Evolutionary conservation across 441 rosid species (phyloP), one percentile per base, ranked within the genome.

Genomic region (Aquilaria agallochum): DNA sequence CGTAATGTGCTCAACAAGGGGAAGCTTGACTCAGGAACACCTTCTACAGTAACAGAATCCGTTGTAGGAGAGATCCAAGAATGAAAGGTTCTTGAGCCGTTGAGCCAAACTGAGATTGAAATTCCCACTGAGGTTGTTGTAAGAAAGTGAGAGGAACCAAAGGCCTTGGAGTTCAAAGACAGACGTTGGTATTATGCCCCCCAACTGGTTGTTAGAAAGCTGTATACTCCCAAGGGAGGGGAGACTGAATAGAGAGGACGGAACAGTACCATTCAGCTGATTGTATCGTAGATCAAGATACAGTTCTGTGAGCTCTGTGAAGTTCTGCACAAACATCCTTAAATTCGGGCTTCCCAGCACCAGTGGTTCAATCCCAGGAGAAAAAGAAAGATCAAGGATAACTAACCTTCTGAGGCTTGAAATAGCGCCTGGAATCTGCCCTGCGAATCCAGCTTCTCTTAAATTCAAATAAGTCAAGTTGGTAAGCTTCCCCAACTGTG

Each of bases 121-220:
- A 0, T 73, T 55, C 32, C 80, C 81, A 31, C 34, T 80, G 71
- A 83, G 68, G 5, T 65, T 80, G 72, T 86, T 86, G 34, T 13
- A 75, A n/a, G 82, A 68, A 60, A 82, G 84, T 0, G 11, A 2
- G 20, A 87, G 86, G 47, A 60, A n/a, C 1, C 27, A 47, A 0
- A 78, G 81, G 7, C 59, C 58, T 11, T 0, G 56, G n/a, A 80
- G 48, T 14, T 63, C 2, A 50, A 69, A 78, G 1, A 82, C 0
- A 0, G 10, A 69, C 9, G 0, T 12, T 0, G 85, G 76, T 8
- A 84, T 2, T 0, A 50, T 2, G 47, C 89, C 88, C 20, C 55
- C 55, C 2, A 83, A 57, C 1, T 56, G 54, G 59, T 85, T 82
- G 55, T 33, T 2, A 0, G 66, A 51, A 15, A 85, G 86, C 27